Percentiles rank a stretch among this genome's conserved stretches.
Evolutionary conservation across 2,329 filamentous ascomycete genomes (phyloP).

Genomic region (Monosporascus ibericus): DNA sequence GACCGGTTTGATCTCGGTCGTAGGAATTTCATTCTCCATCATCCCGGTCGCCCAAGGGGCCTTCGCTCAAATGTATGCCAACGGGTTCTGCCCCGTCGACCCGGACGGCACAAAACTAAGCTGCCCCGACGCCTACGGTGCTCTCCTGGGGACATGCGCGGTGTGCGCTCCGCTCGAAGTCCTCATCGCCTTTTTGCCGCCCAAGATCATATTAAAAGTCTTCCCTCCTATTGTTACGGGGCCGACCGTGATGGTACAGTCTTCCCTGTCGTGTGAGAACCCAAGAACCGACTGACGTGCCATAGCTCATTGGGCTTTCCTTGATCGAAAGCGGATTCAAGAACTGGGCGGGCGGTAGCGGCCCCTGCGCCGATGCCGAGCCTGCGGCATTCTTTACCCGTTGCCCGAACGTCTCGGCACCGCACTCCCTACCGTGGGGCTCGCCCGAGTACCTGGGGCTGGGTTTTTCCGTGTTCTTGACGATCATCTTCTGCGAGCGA

Average conservation of each 20-base stretch:
- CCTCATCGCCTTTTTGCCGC: slow-evolving; percentile 67
- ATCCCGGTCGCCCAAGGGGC: slow-evolving; percentile 69
- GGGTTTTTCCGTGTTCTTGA: slow-evolving; percentile 73
- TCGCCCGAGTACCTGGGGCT: slow-evolving; percentile 71
- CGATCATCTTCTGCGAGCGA: slow-evolving; percentile 74
- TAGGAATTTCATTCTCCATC: slow-evolving; percentile 71
- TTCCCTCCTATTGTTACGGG: slow-evolving; percentile 77
- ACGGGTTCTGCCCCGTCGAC: slow-evolving; percentile 58
- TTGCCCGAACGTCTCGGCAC: slow-evolving; percentile 63
- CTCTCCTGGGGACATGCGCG: slow-evolving; percentile 63
- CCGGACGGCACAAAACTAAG: slow-evolving; percentile 60
- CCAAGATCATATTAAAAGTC: slow-evolving; percentile 60
- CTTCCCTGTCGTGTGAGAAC: neutral
- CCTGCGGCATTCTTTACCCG: slow-evolving; percentile 49
- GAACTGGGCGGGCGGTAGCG: slow-evolving; percentile 72
- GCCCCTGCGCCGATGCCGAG: slow-evolving; percentile 47
- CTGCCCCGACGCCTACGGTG: slow-evolving; percentile 72
- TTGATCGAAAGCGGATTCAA: slow-evolving; percentile 67
- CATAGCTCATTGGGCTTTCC: slow-evolving; percentile 63
- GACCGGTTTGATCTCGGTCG: slow-evolving; percentile 74
- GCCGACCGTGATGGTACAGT: slow-evolving; percentile 50
- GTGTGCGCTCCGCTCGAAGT: slow-evolving; percentile 65
- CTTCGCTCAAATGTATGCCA: slow-evolving; percentile 70
- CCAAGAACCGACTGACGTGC: slow-evolving; percentile 1
- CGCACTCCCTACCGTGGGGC: slow-evolving; percentile 71